Evolutionary conservation across 2,329 filamentous ascomycete genomes (phyloP), one percentile per base, ranked within the genome.

Genomic region (Fusarium nygamai): DNA sequence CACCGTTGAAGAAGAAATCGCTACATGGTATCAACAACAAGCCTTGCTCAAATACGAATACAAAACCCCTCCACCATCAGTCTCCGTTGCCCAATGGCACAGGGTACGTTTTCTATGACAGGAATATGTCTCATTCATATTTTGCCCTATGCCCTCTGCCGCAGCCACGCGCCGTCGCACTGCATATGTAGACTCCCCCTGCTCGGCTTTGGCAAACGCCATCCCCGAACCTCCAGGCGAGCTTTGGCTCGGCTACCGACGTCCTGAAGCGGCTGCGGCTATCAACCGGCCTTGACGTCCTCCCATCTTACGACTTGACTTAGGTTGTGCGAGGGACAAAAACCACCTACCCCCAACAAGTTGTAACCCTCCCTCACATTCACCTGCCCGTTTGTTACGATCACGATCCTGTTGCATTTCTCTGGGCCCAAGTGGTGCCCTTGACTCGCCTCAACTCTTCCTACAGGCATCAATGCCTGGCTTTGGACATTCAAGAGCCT

Each of bases 231-330:
- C 36, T 67, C 66, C 68, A 61, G 57, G 73, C 73, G 75, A 77
- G 65, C 50, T 63, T 73, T 67, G 67, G 73, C 75, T 78, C 76
- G 76, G 76, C 70, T 78, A 78, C 76, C 76, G 76, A 78, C 67
- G 60, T 65, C 66, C 70, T 67, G 63, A 65, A 57, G 61, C 63
- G 70, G 65, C 46, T 51, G 60, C 61, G 67, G 65, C 46, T 67
- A 67, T 74, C 63, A 61, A 62, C 63, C 61, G 43, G 47, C 46
- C n/a, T 48, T 36, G 41, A 50, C 60, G 58, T 58, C 72, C 64
- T 60, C 62, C 56, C 68, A 72, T 73, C 73, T 75, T 73, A 67
- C 69, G 64, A 78, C 64, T 51, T 61, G 54, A 41, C 54, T 61
- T 68, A 7, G 51, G 44, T 41, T 38, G 60, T 59, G 51, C 39